These are phyloP conservation scores for Papilionanthe hybrid DNA, from an alignment of 116 monocot species.

Conservation along the genomic window DNA sequence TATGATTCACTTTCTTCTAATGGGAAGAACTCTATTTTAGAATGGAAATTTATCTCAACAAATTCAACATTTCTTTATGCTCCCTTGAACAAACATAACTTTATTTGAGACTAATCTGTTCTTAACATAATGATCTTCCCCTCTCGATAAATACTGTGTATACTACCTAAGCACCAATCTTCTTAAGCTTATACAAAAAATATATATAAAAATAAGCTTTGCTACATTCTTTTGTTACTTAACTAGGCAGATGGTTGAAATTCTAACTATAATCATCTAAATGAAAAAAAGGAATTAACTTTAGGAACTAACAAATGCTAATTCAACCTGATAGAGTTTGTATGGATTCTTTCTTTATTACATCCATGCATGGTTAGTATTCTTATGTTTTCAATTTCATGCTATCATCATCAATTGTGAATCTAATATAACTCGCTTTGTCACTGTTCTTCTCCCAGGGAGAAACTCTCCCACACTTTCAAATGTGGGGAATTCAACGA, in stretches of 20 bases:
- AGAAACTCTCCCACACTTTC: conserved; percentile 26
- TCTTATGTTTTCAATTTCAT: neutral
- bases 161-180: no score
- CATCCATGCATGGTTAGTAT: neutral
- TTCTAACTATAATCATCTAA: neutral
- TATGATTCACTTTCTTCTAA: no score
- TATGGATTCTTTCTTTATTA: neutral
- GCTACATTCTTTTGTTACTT: no score
- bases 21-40: no score
- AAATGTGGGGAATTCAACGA: conserved; percentile 33
- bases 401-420: neutral
- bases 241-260: neutral
- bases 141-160: no score
- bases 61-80: no score
- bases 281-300: neutral
- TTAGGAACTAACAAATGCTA: neutral
- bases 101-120: no score
- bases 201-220: no score
- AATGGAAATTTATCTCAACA: no score
- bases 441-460: conserved; percentile 25
- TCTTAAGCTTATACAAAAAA: no score
- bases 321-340: neutral
- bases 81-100: no score
- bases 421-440: neutral
- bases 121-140: no score